Evolutionary conservation across 257 asterid genomes (phyloP), one percentile per base, ranked within the genome.

Genomic region (Ballota nigra): DNA sequence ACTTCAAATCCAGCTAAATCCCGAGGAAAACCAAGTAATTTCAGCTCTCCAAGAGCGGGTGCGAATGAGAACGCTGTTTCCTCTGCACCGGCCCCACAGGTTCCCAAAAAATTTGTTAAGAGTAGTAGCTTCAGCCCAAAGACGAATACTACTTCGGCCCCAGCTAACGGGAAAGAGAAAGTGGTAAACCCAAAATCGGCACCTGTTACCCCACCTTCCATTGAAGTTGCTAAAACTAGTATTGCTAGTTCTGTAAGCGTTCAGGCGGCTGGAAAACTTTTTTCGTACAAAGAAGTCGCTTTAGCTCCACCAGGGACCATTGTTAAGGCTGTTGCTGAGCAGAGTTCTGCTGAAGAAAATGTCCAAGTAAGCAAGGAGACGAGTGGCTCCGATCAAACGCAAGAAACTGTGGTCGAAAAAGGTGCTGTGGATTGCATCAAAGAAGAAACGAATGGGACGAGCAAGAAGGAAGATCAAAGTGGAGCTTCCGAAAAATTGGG

Each of bases 201-300:
- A 24, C 89, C 93, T 6, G 73, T 78, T 75, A 86, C 77, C 80
- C 90, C 95, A 74, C 84, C 88, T 83, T 76, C 85, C 34, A 62
- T 43, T 65, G 91, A 86, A 86, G 78, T 71, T 26, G 70, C 75
- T 57, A 90, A 86, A 74, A 77, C 88, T 63, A 79, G 90, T 45
- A 66, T 69, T 68, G 79, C 67, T 69, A 80, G 86, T 83, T 82
- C 94, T 8, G 86, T 79, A 71, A 89, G 88, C 41, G 85, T 82
- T 83, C 95, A 88, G 73, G 83, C 89, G 73, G 83, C 90, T 33
- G 88, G 95, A 78, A 92, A 92, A 76, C 83, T 79, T 10, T 91
- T 91, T 71, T 89, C 98, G 3, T 92, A 92, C 84, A 92, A 89
- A 80, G 96, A 92, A 75, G 96, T 92, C 66, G 98, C 96, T 79